These are phyloP conservation scores for Fusarium duplospermum DNA, from an alignment of 2,329 filamentous ascomycete species.

Conservation along the genomic window DNA sequence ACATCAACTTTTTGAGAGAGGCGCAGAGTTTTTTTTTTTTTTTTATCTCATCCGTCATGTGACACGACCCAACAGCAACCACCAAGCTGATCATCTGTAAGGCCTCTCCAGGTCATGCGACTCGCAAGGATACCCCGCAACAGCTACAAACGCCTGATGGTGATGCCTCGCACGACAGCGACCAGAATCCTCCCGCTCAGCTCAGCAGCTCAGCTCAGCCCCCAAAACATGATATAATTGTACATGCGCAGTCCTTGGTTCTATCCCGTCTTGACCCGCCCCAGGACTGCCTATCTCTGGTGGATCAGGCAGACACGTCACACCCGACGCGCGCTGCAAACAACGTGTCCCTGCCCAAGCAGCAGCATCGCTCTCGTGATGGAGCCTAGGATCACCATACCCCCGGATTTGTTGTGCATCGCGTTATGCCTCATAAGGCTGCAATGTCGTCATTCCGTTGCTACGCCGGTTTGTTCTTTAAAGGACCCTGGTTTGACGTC, in stretches of 20 bases:
- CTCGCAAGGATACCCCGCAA: background rate
- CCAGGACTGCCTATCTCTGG: slow-evolving; percentile 15
- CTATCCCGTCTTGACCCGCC: slow-evolving; percentile 15
- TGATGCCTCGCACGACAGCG: background rate
- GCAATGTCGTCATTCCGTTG: slow-evolving; percentile 40
- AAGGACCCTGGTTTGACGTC: background rate
- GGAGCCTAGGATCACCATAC: slow-evolving; percentile 26
- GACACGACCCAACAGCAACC: slow-evolving; percentile 19
- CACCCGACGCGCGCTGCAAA: background rate
- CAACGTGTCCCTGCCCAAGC: slow-evolving; percentile 11
- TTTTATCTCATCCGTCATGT: slow-evolving; percentile 19
- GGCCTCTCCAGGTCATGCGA: slow-evolving; percentile 17
- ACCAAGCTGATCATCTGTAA: background rate
- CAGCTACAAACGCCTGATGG: background rate
- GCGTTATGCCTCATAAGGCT: slow-evolving; percentile 22
- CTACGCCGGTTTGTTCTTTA: slow-evolving; percentile 8
- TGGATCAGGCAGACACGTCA: slow-evolving; percentile 46
- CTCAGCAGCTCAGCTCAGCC: background rate
- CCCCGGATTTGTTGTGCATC: slow-evolving; percentile 25
- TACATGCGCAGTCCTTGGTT: slow-evolving; percentile 12
- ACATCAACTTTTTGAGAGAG: background rate
- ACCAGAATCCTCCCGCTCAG: background rate
- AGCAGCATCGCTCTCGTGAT: slow-evolving; percentile 16
- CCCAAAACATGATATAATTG: slow-evolving; percentile 20
- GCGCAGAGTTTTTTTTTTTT: background rate